Evolutionary conservation across 2,329 filamentous ascomycete genomes (phyloP).

Genomic region (Bertia moriformis): DNA sequence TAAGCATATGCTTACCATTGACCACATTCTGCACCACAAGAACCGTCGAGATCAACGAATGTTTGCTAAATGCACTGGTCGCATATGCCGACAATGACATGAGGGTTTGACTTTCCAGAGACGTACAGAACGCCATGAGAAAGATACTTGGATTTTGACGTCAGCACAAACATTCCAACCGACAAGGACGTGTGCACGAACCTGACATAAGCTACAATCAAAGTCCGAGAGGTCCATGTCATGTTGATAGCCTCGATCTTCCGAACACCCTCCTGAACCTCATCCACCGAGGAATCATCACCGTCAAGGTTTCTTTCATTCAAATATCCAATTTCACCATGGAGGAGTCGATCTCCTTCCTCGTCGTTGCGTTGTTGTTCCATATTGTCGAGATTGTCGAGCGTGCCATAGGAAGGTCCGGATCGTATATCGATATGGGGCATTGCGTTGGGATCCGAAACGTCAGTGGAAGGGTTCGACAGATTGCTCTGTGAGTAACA

Average conservation of each 20-base stretch:
- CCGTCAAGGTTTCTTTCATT: too few species aligned
- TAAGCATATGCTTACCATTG: slow-evolving; percentile 36
- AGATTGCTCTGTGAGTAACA: neutral
- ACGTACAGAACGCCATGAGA: slow-evolving; percentile 50
- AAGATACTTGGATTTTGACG: slow-evolving; percentile 21
- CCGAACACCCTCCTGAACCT: slow-evolving; percentile 13
- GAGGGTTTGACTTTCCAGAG: slow-evolving; percentile 51
- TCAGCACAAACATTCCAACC: neutral
- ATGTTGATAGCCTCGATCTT: slow-evolving; percentile 15
- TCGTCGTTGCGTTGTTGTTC: neutral
- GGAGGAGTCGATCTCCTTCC: neutral
- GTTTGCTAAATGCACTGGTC: slow-evolving; percentile 45
- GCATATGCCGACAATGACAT: slow-evolving; percentile 45
- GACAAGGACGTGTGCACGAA: slow-evolving; percentile 2
- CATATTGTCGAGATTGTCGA: neutral
- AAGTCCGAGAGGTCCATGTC: slow-evolving; percentile 14
- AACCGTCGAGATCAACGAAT: slow-evolving; percentile 51
- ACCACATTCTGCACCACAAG: slow-evolving; percentile 50
- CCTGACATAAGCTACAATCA: slow-evolving; percentile 14
- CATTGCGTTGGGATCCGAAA: neutral
- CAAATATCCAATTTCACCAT: too few species aligned
- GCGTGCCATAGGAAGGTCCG: neutral
- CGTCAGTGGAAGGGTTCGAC: neutral
- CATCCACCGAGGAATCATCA: neutral
- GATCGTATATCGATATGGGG: neutral